These are phyloP conservation scores for Cymbomonas tetramitiformis DNA, from an alignment of 139 green algal species.

Conservation along the genomic window DNA sequence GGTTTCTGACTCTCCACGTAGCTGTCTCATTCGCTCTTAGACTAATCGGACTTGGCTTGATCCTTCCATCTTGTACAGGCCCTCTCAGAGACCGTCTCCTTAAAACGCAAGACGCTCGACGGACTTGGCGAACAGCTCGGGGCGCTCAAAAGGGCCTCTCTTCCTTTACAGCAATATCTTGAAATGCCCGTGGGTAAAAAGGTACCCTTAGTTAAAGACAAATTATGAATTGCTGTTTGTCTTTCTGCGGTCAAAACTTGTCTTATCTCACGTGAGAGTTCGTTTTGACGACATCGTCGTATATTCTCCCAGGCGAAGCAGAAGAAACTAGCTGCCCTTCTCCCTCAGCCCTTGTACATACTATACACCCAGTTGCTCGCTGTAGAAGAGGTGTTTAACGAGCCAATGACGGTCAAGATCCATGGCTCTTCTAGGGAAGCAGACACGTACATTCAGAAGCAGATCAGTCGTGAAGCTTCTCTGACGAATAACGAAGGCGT, in stretches of 20 bases:
- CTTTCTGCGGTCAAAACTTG: too few species aligned
- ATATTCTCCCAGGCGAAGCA: constrained; percentile 8
- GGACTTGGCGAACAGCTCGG: constrained; percentile 34
- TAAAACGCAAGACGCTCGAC: constrained; percentile 28
- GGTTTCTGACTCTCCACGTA: too few species aligned
- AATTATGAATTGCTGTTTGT: too few species aligned
- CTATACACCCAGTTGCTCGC: constrained; percentile 45
- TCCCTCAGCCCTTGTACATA: constrained; percentile 44
- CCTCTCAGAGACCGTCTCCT: constrained; percentile 21
- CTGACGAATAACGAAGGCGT: too few species aligned
- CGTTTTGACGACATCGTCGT: too few species aligned
- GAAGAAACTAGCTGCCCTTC: constrained; percentile 27
- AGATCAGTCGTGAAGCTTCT: too few species aligned
- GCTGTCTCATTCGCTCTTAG: too few species aligned
- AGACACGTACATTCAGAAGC: too few species aligned
- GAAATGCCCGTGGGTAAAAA: not conserved
- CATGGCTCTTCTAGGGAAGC: constrained; percentile 27
- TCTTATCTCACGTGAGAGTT: too few species aligned
- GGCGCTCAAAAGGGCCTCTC: constrained; percentile 23
- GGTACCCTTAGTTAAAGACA: too few species aligned
- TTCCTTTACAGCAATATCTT: constrained; percentile 28
- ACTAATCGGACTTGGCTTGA: too few species aligned
- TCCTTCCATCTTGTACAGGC: too few species aligned
- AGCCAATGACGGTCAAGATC: constrained; percentile 33
- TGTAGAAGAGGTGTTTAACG: constrained; percentile 25